These are phyloP conservation scores for Trichophyton mentagrophytes DNA, from an alignment of 2,329 filamentous ascomycete species.

Conservation along the genomic window DNA sequence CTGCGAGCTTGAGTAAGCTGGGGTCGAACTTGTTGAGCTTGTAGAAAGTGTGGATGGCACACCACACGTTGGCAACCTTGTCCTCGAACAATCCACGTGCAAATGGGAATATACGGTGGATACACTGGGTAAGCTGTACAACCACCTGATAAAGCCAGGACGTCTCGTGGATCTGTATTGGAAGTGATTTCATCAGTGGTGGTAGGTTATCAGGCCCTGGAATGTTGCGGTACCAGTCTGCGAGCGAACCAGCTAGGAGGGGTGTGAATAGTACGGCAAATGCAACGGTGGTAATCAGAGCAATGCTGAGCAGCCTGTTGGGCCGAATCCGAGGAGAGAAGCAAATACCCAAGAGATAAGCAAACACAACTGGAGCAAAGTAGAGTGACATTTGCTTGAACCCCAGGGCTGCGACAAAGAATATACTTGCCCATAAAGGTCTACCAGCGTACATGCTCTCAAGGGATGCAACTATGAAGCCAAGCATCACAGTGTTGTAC, in stretches of 20 bases:
- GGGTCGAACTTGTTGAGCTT: conserved; percentile 69
- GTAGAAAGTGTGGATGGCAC: conserved; percentile 76
- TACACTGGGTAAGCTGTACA: conserved; percentile 66
- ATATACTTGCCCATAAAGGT: conserved; percentile 77
- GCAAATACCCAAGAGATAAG: conserved; percentile 78
- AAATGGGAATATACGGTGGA: conserved; percentile 93
- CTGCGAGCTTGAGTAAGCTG: conserved; percentile 59
- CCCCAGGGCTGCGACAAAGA: conserved; percentile 85
- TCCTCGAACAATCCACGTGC: conserved; percentile 93
- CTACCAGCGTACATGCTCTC: conserved; percentile 78
- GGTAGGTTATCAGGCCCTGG: conserved; percentile 50
- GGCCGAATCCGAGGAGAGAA: conserved; percentile 59
- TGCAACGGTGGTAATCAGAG: conserved; percentile 55
- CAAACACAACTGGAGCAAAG: conserved; percentile 86
- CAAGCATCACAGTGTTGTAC: conserved; percentile 98
- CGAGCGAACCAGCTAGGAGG: conserved; percentile 57
- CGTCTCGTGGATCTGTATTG: conserved; percentile 47
- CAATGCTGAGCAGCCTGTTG: conserved; percentile 59
- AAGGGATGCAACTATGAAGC: conserved; percentile 72
- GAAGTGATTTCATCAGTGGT: conserved; percentile 45
- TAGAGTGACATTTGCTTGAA: conserved; percentile 99
- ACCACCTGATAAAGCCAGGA: conserved; percentile 61
- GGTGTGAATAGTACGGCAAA: conserved; percentile 68
- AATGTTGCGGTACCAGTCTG: conserved; percentile 54
- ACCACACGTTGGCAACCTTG: conserved; percentile 98